Base-by-base conservation (phyloP, 2,329 filamentous ascomycete genomes). In the Pestalotiopsis sp. region DNA sequence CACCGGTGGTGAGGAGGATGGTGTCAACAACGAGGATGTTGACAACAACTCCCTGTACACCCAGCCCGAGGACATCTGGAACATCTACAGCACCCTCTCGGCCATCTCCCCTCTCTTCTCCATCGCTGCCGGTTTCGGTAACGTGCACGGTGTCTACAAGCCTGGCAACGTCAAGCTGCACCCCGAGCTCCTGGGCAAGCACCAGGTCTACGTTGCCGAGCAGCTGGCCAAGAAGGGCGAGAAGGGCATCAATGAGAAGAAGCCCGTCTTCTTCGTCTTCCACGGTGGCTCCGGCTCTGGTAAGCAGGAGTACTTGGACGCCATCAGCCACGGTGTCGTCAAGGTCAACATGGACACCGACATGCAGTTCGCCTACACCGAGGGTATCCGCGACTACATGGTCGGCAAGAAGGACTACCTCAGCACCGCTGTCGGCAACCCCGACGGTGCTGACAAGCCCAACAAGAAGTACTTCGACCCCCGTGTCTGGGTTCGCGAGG, bases 311-410 rank as follows among this genome's bases (percentile, higher is more conserved):
- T 99, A 93, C 89, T 87, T 86, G 72, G 90, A 94, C 77, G 95
- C 95, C 80, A 98, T 98, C 83, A 85, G 86, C 80, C 92, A 95
- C 83, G 96, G 96, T 87, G 95, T 99, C 76, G 92, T 98, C 86
- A 99, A 99, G 92, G 96, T 99, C 85, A 99, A 99, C 88, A 88
- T 99, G 78, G 96, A 99, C 85, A 99, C 96, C 65, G 96, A 99
- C 81, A 89, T 98, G 84, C 95, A 98, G 88, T 97, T 91, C 83
- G 95, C 95, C 70, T 99, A 98, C 89, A 89, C 96, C 75, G 85
- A 85, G 71, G 96, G 96, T 85, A 92, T 98, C 86, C 93, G 96
- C 73, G 95, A 99, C 86, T 99, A 94, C 87, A 88, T 98, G 80
- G 83, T 94, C 78, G 92, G 90, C 82, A 98, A 98, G 90, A 95